Conservation (phyloP, 1,139 yeast species). For the Debaryomyces singareniensis region DNA sequence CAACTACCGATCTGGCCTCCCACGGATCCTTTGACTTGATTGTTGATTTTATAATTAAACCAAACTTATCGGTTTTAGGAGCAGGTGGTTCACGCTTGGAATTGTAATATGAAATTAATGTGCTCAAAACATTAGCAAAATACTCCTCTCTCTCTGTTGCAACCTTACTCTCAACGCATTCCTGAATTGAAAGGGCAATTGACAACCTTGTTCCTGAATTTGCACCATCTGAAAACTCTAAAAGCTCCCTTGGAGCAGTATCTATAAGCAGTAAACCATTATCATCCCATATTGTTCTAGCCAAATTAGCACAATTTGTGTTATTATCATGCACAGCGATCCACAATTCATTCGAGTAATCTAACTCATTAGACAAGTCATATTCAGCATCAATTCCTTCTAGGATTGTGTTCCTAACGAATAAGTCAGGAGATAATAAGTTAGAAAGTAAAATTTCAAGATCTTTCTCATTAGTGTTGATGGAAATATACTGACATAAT, state of each 20-base stretch:
- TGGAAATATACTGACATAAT: constrained; percentile 67
- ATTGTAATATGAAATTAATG: constrained; percentile 49
- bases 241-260: constrained; percentile 40
- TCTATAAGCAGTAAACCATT: constrained; percentile 46
- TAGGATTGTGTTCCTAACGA: constrained; percentile 72
- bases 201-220: constrained; percentile 67
- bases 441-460: constrained; percentile 53
- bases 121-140: constrained; percentile 20
- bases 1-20: constrained; percentile 81
- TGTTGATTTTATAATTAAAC: constrained; percentile 63
- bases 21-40: constrained; percentile 64
- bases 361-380: constrained; percentile 54
- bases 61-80: constrained; percentile 70
- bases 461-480: constrained; percentile 52
- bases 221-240: constrained; percentile 41
- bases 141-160: constrained; percentile 10
- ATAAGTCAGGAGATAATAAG: constrained; percentile 54
- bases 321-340: constrained; percentile 75
- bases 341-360: constrained; percentile 65
- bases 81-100: constrained; percentile 70
- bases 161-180: constrained; percentile 30
- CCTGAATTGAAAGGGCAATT: constrained; percentile 51
- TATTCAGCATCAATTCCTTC: constrained; percentile 86
- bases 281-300: constrained; percentile 82
- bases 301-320: constrained; percentile 54